These are phyloP conservation scores for Fusarium luffae DNA, from an alignment of 2,329 filamentous ascomycete genomes.

Conservation along the genomic window DNA sequence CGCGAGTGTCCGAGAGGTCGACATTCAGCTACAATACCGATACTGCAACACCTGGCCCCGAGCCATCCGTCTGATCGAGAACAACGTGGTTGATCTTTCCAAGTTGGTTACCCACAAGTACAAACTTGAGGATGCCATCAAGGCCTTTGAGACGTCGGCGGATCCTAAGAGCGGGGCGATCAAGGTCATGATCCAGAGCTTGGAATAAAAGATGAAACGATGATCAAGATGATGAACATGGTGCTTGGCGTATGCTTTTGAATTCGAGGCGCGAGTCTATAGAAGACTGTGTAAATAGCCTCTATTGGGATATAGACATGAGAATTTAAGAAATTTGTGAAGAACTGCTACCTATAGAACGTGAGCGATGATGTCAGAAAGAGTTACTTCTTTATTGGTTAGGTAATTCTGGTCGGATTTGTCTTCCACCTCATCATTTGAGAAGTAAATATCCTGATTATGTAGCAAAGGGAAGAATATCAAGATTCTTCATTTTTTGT, in stretches of 20 bases:
- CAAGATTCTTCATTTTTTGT: neutral
- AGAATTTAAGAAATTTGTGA: constrained; percentile 22
- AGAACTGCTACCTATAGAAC: neutral
- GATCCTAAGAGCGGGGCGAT: constrained; percentile 94
- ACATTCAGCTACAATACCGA: constrained; percentile 95
- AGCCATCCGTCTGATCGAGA: constrained; percentile 87
- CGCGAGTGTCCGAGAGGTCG: constrained; percentile 88
- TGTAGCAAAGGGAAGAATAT: neutral
- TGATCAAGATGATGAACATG: constrained; percentile 26
- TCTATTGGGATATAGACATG: constrained; percentile 39
- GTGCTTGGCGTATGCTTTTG: constrained; percentile 44
- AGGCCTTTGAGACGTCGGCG: constrained; percentile 89
- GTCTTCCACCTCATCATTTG: no score
- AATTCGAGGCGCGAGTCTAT: constrained; percentile 34
- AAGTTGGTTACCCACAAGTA: constrained; percentile 91
- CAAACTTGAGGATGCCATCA: constrained; percentile 83
- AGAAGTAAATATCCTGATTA: no score
- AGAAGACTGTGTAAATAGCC: constrained; percentile 27
- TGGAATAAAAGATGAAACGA: constrained; percentile 55
- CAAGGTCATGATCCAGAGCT: constrained; percentile 92
- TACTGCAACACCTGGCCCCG: constrained; percentile 97
- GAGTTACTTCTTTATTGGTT: neutral
- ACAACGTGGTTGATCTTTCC: constrained; percentile 82
- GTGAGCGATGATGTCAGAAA: neutral
- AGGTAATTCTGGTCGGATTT: no score